phyloP scores from a whole-genome alignment of 805 yeast genomes.

The Hanseniaspora guilliermondii region DNA sequence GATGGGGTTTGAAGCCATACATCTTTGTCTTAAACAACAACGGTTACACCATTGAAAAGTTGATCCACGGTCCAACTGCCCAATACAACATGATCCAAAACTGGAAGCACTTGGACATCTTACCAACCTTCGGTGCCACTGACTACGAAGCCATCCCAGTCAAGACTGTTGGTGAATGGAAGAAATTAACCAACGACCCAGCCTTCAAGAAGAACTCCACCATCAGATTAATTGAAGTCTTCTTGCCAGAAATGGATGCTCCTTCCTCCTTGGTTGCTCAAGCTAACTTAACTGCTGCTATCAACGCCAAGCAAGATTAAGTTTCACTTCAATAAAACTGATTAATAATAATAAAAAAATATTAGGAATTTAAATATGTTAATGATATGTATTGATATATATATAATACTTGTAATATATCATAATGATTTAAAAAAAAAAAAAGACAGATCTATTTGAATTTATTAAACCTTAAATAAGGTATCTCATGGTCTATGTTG shows the following conservation, averaged over 20 bases:
- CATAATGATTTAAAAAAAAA: not conserved
- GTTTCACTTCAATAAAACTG: too few species aligned
- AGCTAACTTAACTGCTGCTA: slow-evolving; percentile 48
- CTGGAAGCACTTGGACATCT: slow-evolving; percentile 46
- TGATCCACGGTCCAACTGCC: slow-evolving; percentile 58
- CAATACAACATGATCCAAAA: slow-evolving; percentile 54
- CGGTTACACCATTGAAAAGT: slow-evolving; percentile 65
- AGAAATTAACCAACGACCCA: slow-evolving; percentile 35
- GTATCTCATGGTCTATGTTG: slow-evolving; percentile 35
- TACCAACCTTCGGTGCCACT: slow-evolving; percentile 34
- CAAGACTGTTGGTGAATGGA: slow-evolving; percentile 46
- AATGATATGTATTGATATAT: not conserved
- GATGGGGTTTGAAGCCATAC: slow-evolving; percentile 57
- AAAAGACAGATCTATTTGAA: not conserved
- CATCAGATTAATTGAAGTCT: slow-evolving; percentile 54
- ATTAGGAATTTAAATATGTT: too few species aligned
- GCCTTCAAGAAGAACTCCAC: slow-evolving; percentile 43
- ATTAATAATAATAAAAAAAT: too few species aligned
- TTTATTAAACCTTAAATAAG: not conserved
- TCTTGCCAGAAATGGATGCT: slow-evolving; percentile 60
- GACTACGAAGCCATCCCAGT: slow-evolving; percentile 45
- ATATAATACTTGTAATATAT: not conserved
- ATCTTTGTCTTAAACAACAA: slow-evolving; percentile 57
- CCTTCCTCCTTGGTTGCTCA: slow-evolving; percentile 53
- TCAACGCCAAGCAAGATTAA: slow-evolving; percentile 30